These are phyloP conservation scores for Pleoardoris graminearum DNA, from an alignment of 2,329 filamentous ascomycete species.

Conservation along the genomic window DNA sequence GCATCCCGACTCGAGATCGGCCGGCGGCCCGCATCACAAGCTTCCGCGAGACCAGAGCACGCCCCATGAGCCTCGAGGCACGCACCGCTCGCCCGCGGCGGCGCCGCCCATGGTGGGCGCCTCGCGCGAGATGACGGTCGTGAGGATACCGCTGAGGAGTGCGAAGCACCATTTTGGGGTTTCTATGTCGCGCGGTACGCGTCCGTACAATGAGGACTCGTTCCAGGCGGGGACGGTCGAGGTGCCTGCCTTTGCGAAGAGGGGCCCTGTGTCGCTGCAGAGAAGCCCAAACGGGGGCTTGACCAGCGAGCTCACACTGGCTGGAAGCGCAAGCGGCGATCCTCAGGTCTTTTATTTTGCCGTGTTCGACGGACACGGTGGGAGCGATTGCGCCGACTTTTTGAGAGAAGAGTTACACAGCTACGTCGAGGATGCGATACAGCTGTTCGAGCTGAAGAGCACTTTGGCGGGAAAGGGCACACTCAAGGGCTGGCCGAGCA, in stretches of 20 bases:
- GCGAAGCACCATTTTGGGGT: slow-evolving; percentile 97
- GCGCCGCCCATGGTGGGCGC: slow-evolving; percentile 35
- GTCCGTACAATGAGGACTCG: slow-evolving; percentile 89
- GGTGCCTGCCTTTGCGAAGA: slow-evolving; percentile 87
- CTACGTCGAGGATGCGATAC: slow-evolving; percentile 83
- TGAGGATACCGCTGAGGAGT: slow-evolving; percentile 88
- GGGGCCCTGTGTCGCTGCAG: slow-evolving; percentile 69
- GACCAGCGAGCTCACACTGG: slow-evolving; percentile 64
- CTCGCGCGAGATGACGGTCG: slow-evolving; percentile 79
- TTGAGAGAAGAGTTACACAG: slow-evolving; percentile 80
- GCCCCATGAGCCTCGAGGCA: slow-evolving; percentile 64
- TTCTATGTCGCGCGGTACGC: slow-evolving; percentile 74
- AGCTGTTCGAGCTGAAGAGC: slow-evolving; percentile 75
- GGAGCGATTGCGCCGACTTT: slow-evolving; percentile 84
- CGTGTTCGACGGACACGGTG: slow-evolving; percentile 95
- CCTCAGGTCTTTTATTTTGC: slow-evolving; percentile 98
- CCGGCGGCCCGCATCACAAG: slow-evolving; percentile 73
- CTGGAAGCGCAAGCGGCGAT: slow-evolving; percentile 80
- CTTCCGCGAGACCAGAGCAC: slow-evolving; percentile 82
- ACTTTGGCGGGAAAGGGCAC: slow-evolving; percentile 60
- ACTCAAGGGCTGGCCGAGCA: slow-evolving; percentile 29
- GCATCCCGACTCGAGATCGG: slow-evolving; percentile 76
- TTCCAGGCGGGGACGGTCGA: slow-evolving; percentile 94
- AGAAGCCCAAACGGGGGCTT: slow-evolving; percentile 32
- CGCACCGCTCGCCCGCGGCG: slow-evolving; percentile 42